These are phyloP conservation scores for Drechslera avenae DNA, from an alignment of 2,329 filamentous ascomycete species.

Conservation along the genomic window DNA sequence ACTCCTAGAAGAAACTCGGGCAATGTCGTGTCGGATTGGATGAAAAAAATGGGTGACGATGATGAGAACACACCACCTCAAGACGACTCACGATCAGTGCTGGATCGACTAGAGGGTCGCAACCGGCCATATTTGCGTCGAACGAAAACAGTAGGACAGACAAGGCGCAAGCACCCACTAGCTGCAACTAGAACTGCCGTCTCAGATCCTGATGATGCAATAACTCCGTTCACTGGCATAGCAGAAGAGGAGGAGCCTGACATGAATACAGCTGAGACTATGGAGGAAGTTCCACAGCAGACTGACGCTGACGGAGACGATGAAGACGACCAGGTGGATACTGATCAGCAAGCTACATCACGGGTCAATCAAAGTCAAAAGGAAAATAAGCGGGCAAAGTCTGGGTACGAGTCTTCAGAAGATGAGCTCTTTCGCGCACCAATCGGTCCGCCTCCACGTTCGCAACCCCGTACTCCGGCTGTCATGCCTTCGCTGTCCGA, in stretches of 20 bases:
- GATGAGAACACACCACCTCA: conserved; percentile 67
- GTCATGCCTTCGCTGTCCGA: conserved; percentile 34
- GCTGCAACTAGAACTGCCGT: conserved; percentile 59
- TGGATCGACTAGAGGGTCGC: conserved; percentile 62
- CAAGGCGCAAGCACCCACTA: conserved; percentile 54
- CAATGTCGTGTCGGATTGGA: conserved; percentile 87
- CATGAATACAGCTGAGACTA: conserved; percentile 47
- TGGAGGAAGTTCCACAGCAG: conserved; percentile 59
- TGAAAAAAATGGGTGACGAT: conserved; percentile 69
- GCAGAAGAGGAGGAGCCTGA: conserved; percentile 54
- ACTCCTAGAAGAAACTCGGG: conserved; percentile 72
- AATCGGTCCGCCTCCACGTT: conserved; percentile 38
- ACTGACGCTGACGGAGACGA: conserved; percentile 90
- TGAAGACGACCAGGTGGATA: conserved; percentile 60
- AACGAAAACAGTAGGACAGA: conserved; percentile 50
- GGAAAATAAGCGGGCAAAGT: conserved; percentile 32
- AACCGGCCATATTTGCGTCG: conserved; percentile 59
- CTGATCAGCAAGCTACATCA: conserved; percentile 29
- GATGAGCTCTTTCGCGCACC: conserved; percentile 54
- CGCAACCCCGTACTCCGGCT: conserved; percentile 34
- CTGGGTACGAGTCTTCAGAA: conserved; percentile 44
- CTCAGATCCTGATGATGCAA: conserved; percentile 60
- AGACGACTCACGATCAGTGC: conserved; percentile 64
- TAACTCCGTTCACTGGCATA: conserved; percentile 40
- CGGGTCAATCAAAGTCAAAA: conserved; percentile 28